These are phyloP conservation scores for Fusarium chlamydosporum DNA, from an alignment of 2,329 filamentous ascomycete genomes.

Conservation along the genomic window DNA sequence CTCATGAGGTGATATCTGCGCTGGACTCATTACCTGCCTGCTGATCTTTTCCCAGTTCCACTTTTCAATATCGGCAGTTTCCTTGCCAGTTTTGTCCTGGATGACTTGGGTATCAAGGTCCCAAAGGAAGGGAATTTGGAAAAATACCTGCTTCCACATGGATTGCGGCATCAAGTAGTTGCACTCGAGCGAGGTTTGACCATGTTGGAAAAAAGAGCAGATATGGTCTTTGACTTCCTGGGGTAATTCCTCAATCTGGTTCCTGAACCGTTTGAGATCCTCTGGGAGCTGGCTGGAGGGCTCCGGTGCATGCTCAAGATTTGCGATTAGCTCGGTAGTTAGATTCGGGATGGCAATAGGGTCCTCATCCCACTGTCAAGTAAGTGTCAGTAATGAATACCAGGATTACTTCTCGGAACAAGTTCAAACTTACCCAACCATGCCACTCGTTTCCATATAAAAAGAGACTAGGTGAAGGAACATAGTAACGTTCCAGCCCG, in stretches of 20 bases:
- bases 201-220: not conserved
- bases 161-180: slow-evolving; percentile 4
- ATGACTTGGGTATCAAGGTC: not conserved
- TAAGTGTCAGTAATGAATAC: not conserved
- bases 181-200: not conserved
- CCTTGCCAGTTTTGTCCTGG: not conserved
- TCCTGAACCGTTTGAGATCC: not conserved
- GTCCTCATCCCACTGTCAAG: slow-evolving; percentile 9
- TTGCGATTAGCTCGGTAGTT: not conserved
- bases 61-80: not conserved
- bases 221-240: not conserved
- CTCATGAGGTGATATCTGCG: not conserved
- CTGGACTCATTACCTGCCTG: slow-evolving; percentile 8
- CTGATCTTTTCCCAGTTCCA: slow-evolving; percentile 29
- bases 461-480: not conserved
- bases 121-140: slow-evolving; percentile 25
- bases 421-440: slow-evolving; percentile 7
- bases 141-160: slow-evolving; percentile 12
- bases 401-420: fast-evolving
- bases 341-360: slow-evolving; percentile 2
- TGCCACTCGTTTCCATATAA: not conserved
- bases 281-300: not conserved
- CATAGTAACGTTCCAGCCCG: not conserved
- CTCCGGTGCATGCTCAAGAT: not conserved
- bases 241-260: not conserved